A percentile compares a stretch with the other conserved stretches of the same genome.
phyloP scores from a whole-genome alignment of 2,329 filamentous ascomycete species.

The Fusarium nisikadoi region DNA sequence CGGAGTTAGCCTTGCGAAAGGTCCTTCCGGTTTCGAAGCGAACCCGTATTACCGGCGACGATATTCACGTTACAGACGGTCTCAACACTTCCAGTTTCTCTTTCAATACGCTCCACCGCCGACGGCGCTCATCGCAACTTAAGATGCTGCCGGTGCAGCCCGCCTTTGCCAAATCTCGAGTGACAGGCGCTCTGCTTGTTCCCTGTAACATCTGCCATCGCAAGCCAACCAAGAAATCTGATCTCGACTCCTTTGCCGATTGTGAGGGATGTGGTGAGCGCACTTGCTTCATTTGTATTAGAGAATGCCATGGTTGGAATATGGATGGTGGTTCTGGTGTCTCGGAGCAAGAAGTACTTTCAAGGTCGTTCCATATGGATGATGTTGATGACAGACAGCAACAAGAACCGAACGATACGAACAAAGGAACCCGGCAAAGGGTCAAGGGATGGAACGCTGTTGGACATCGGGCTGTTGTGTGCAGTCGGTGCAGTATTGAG shows the following conservation, averaged over 20 bases:
- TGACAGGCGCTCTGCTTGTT: slow-evolving; percentile 50
- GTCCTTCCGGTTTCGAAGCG: slow-evolving; percentile 48
- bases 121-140: slow-evolving; percentile 43
- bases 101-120: slow-evolving; percentile 32
- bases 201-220: slow-evolving; percentile 76
- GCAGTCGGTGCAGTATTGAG: slow-evolving; percentile 76
- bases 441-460: slow-evolving; percentile 52
- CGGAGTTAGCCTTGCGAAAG: slow-evolving; percentile 45
- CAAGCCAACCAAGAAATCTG: slow-evolving; percentile 70
- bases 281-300: slow-evolving; percentile 76
- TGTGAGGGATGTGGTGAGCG: slow-evolving; percentile 71
- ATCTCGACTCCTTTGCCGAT: slow-evolving; percentile 73
- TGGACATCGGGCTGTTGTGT: slow-evolving; percentile 66
- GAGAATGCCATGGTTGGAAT: slow-evolving; percentile 67
- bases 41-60: slow-evolving; percentile 43
- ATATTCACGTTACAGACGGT: slow-evolving; percentile 32
- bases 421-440: slow-evolving; percentile 21
- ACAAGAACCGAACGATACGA: slow-evolving; percentile 12
- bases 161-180: slow-evolving; percentile 8
- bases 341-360: slow-evolving; percentile 52
- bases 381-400: slow-evolving; percentile 54
- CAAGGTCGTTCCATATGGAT: slow-evolving; percentile 61
- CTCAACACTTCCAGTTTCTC: slow-evolving; percentile 8
- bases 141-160: slow-evolving; percentile 38
- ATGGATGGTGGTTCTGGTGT: slow-evolving; percentile 37